Evolutionary conservation across 2,329 filamentous ascomycete genomes (phyloP), one percentile per base, ranked within the genome.

Genomic region (Ophiognomonia clavigignenti-juglandacearum): DNA sequence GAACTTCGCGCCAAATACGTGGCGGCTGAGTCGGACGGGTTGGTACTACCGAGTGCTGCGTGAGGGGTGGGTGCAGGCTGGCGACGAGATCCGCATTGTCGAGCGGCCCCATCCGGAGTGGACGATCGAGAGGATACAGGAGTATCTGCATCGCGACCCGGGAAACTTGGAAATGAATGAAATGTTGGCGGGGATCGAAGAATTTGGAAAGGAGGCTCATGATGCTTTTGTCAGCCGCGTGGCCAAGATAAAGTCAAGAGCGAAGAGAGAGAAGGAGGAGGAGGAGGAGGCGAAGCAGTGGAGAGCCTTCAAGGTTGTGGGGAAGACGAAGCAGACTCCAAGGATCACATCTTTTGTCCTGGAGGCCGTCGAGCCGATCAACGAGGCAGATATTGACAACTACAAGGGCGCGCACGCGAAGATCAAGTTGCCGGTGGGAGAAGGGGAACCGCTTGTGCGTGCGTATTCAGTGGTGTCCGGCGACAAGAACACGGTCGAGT

Each of bases 11-110:
- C 74, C 74, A 1, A 66, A 71, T 18, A 77, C 78, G 0, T 82
- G 77, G 62, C 69, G 72, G 51, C 67, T 66, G 2, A 76, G 76
- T 48, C 73, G 81, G 1, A 84, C 80, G 0, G 82, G 82, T 0
- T 86, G 81, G 82, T 78, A 84, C 58, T 85, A 84, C 54, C 74
- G 81, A 3, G 75, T 86, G 1, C 57, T 85, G 14, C 64, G 66
- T 3, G 70, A 75, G 26, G 82, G 83, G 0, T 64, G 58, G 1
- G 72, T 86, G 35, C 61, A 67, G 16, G 70, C 71, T 0, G 82
- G 82, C 7, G 80, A 85, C 55, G 65, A 70, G 55, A 75, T 85
- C 51, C 62, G 61, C 4, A 64, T 86, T 0, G 63, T 82, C 0
- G 72, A 78, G 59, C 68, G 82, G 11, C 68, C 61, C 18, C 68